phyloP scores from a whole-genome alignment of 2,329 filamentous ascomycete species.

The Drechslera avenae region DNA sequence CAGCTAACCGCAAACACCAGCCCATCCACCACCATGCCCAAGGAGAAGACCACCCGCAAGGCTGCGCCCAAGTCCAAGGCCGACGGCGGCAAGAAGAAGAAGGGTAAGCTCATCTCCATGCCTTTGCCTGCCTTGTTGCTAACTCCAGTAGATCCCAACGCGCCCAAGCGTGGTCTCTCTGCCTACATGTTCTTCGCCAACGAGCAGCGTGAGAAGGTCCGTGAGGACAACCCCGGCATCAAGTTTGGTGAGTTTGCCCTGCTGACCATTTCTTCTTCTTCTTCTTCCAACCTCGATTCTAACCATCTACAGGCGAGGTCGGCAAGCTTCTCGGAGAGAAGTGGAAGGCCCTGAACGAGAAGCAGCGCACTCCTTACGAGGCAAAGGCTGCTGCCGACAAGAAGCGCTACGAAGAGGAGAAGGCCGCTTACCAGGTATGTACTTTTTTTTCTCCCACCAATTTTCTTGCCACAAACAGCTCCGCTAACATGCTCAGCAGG shows the following conservation, averaged over 20 bases:
- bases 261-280: not conserved
- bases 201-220: constrained; percentile 96
- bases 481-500: constrained; percentile 26
- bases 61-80: constrained; percentile 51
- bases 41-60: constrained; percentile 68
- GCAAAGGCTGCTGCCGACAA: constrained; percentile 96
- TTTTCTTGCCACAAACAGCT: not conserved
- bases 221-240: constrained; percentile 97
- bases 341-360: constrained; percentile 96
- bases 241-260: constrained; percentile 73
- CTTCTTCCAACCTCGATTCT: constrained; percentile 14
- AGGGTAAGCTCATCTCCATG: constrained; percentile 58
- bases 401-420: constrained; percentile 99
- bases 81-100: constrained; percentile 70
- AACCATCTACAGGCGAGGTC: constrained; percentile 73
- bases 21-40: constrained; percentile 63
- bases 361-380: constrained; percentile 92
- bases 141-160: constrained; percentile 77
- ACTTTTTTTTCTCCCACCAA: not conserved
- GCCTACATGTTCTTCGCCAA: constrained; percentile 99
- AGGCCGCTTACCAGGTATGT: constrained; percentile 68
- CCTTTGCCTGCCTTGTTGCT: constrained; percentile 8
- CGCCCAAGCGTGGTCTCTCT: constrained; percentile 97
- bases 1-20: constrained; percentile 20
- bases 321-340: constrained; percentile 97